phyloP scores from a whole-genome alignment of 345 rosid species.

The Acer campestre region DNA sequence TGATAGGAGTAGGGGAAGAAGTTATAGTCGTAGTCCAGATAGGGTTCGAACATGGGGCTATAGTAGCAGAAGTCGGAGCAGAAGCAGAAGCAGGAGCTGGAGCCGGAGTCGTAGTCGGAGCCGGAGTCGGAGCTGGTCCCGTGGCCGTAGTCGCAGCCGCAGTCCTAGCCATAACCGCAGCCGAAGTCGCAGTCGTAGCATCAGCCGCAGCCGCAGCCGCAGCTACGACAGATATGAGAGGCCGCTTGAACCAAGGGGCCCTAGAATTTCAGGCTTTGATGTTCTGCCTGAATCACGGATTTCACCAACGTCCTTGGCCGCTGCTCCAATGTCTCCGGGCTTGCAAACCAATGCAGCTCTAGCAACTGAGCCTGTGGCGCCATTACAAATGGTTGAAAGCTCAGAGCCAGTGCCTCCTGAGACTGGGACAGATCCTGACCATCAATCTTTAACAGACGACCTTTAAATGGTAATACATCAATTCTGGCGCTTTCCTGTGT shows the following conservation, averaged over 20 bases:
- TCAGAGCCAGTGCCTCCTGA: constrained; percentile 23
- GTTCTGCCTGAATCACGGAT: constrained; percentile 28
- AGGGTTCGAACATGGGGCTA: constrained; percentile 55
- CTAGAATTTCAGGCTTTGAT: constrained; percentile 23
- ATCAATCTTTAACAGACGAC: constrained; percentile 15
- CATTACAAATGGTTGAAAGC: constrained; percentile 14
- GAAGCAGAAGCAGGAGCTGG: constrained; percentile 44
- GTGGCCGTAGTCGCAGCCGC: constrained; percentile 29
- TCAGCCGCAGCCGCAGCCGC: constrained; percentile 26
- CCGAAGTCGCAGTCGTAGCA: constrained; percentile 15
- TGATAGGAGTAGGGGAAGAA: constrained; percentile 60
- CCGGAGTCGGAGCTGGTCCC: constrained; percentile 19
- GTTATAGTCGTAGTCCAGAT: constrained; percentile 77
- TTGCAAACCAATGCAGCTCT: constrained; percentile 21
- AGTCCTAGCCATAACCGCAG: constrained; percentile 36
- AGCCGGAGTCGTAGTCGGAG: constrained; percentile 57
- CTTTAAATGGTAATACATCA: background rate
- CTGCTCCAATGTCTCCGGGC: constrained; percentile 29
- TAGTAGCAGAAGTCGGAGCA: constrained; percentile 50
- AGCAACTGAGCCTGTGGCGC: constrained; percentile 15
- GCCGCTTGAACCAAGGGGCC: constrained; percentile 35
- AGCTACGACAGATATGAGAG: constrained; percentile 53
- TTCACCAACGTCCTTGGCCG: constrained; percentile 20
- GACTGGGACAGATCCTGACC: constrained; percentile 12
- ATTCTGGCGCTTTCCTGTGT: background rate